Percentiles rank a stretch among this genome's conserved stretches.
These are phyloP conservation scores for Psilocybe cubensis DNA, from an alignment of 768 basidiomycete species.

Conservation along the genomic window DNA sequence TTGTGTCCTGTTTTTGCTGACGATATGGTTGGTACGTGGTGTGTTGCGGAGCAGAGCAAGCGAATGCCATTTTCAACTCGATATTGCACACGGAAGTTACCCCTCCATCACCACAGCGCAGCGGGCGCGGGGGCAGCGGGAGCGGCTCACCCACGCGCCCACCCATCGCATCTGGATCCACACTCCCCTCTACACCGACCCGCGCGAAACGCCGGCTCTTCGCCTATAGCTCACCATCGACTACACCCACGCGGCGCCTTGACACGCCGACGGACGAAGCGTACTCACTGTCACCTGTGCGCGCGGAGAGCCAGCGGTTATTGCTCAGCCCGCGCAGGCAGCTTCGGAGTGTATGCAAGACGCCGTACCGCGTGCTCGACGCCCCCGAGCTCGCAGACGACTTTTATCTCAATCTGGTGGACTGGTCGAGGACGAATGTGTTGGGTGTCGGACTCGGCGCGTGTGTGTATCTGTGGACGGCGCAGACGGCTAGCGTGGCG, in stretches of 20 bases:
- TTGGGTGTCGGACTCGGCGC: conserved; percentile 91
- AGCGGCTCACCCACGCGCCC: conserved; percentile 61
- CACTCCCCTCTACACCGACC: conserved; percentile 52
- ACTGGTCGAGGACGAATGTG: conserved; percentile 96
- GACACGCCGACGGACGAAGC: conserved; percentile 88
- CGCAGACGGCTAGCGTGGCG: conserved; percentile 89
- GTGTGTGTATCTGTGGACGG: conserved; percentile 97
- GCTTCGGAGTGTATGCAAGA: conserved; percentile 86
- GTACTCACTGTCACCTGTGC: conserved; percentile 90
- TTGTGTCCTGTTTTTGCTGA: not conserved
- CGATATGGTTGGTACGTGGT: conserved; percentile 5
- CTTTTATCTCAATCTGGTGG: conserved; percentile 97
- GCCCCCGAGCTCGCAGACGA: conserved; percentile 98
- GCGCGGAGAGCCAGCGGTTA: conserved; percentile 78
- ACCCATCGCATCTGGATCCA: conserved; percentile 37
- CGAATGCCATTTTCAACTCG: conserved; percentile 79
- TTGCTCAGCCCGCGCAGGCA: conserved; percentile 85
- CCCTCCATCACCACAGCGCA: conserved; percentile 59
- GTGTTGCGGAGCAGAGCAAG: conserved; percentile 70
- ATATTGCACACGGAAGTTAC: conserved; percentile 81
- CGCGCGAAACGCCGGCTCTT: conserved; percentile 72
- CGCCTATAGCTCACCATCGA: conserved; percentile 64
- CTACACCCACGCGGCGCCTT: conserved; percentile 61
- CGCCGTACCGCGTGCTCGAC: conserved; percentile 95
- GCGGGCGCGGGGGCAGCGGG: conserved; percentile 43